phyloP scores from a whole-genome alignment of 331 rosid genomes.

The Quercus phellos region DNA sequence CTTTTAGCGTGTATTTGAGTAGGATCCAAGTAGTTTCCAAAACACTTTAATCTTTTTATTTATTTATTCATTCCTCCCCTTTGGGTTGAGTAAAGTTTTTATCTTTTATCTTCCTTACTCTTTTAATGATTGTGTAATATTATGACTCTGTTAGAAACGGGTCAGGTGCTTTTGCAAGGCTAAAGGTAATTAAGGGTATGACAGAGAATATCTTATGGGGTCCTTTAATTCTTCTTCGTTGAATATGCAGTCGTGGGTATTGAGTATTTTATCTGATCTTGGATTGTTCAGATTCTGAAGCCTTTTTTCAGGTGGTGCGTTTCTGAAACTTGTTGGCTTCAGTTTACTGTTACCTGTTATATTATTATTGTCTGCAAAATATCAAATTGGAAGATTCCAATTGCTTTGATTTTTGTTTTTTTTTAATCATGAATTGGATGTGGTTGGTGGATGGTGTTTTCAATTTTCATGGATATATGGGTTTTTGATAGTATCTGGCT shows the following conservation, averaged over 20 bases:
- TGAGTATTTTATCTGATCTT: slow-evolving; percentile 39
- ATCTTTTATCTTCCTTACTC: slow-evolving; percentile 1
- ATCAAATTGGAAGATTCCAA: slow-evolving; percentile 9
- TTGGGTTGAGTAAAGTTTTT: background rate
- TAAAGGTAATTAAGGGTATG: background rate
- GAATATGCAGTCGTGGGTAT: slow-evolving; percentile 38
- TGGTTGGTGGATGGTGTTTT: slow-evolving; percentile 25
- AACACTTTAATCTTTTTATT: slow-evolving; percentile 11
- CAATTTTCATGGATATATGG: background rate
- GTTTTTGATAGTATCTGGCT: background rate
- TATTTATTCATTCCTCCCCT: background rate
- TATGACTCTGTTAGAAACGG: background rate
- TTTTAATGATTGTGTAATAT: background rate
- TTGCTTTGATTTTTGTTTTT: slow-evolving; percentile 19
- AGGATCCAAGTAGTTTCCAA: slow-evolving; percentile 43
- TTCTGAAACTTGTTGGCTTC: slow-evolving; percentile 16
- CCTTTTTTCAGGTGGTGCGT: slow-evolving; percentile 39
- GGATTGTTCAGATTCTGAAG: slow-evolving; percentile 40
- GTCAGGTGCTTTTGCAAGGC: slow-evolving; percentile 5
- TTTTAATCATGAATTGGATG: slow-evolving; percentile 26
- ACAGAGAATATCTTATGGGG: slow-evolving; percentile 17
- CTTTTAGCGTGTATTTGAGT: slow-evolving; percentile 45
- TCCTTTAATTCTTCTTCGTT: slow-evolving; percentile 22
- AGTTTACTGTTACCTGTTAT: slow-evolving; percentile 12
- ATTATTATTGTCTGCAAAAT: slow-evolving; percentile 2